Base-by-base conservation (phyloP, 2,329 filamentous ascomycete species). In the Alternaria brassicicola region DNA sequence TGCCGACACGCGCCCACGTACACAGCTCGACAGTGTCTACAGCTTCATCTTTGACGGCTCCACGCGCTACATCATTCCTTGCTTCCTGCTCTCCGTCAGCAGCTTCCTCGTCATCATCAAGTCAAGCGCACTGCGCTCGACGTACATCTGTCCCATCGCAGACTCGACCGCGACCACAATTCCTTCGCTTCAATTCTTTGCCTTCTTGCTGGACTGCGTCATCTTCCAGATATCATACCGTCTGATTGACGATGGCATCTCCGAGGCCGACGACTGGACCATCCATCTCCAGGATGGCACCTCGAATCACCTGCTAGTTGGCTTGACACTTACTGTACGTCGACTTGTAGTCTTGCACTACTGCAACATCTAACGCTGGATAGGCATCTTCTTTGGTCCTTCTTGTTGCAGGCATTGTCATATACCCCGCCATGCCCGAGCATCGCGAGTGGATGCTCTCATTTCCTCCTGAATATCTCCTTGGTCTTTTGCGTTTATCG, bases 371-470 rank as follows among this genome's bases (percentile, higher is more conserved):
- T 76, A 51, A 73, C 61, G 7, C 23, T 9, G 9, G 25, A 15
- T 56, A 76, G 73, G 70, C 70, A 52, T 72, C 71, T 13, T 69
- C 72, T 35, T 55, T 71, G 28, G 64, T 73, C 45, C 64, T 76
- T 50, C 61, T 65, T 48, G 65, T 74, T 33, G 65, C 65, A 19
- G 73, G 72, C 57, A 66, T 73, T 9, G 52, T 70, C 43, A 63
- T 71, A 35, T 75, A 73, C 49, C 57, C 64, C 28, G 64, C 67
- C 35, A 68, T 74, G 67, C 72, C 73, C 30, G 70, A 76, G 63
- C 68, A 76, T 41, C 73, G 73, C 62, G 59, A 73, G 50, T 75
- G 72, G 73, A 69, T 76, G 62, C 64, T 76, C 49, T 65, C 63
- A 4, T 65, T 71, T 65, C 59, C 71, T 59, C 64, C 68, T 55